Conservation (phyloP, 2,329 filamentous ascomycete species). For the Cordyceps farinosa region DNA sequence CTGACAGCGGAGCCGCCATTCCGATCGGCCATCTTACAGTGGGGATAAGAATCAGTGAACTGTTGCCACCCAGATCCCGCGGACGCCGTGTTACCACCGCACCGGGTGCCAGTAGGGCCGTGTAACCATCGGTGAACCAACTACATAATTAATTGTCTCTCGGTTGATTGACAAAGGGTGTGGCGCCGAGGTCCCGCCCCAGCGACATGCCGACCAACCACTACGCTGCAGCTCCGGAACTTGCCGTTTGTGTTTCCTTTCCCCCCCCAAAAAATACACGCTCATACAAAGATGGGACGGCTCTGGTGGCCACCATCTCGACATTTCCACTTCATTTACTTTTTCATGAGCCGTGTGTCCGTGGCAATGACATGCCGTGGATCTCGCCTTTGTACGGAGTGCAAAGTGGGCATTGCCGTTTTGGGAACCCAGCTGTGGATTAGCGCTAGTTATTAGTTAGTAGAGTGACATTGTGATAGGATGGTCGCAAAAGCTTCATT, state of each 20-base stretch:
- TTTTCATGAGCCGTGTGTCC: not conserved
- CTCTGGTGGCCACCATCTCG: not conserved
- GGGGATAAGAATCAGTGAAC: not conserved
- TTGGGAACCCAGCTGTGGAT: not conserved
- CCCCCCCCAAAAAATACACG: not conserved
- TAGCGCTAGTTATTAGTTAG: not conserved
- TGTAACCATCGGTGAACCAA: no score
- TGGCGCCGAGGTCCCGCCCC: no score
- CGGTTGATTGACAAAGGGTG: no score
- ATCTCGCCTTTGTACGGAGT: not conserved
- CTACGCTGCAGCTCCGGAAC: not conserved
- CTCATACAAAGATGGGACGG: not conserved
- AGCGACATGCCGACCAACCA: no score
- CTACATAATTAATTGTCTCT: no score
- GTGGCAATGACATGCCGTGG: not conserved
- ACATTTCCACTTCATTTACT: not conserved
- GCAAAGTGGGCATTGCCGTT: not conserved
- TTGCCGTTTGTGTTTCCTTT: not conserved
- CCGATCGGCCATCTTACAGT: not conserved
- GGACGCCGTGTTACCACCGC: no score
- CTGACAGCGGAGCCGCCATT: constrained; percentile 4
- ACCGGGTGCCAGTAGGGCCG: no score
- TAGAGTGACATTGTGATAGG: not conserved
- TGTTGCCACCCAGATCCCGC: no score
- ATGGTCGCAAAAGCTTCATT: not conserved